phyloP scores from a whole-genome alignment of 352 stramenopile species.

The Pythium myriotylum region DNA sequence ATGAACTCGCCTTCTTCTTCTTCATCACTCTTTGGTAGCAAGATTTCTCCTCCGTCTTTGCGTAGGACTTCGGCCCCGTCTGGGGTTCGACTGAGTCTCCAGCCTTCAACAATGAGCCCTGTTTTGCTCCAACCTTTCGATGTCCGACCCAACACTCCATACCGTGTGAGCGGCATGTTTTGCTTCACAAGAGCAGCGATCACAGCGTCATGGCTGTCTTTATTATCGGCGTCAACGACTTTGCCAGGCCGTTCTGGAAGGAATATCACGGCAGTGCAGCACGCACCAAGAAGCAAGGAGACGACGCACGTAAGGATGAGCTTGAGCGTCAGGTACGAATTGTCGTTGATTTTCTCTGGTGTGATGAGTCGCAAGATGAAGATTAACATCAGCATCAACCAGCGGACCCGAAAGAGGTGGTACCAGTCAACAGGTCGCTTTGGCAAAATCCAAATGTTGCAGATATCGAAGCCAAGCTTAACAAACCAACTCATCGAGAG shows the following conservation, averaged over 20 bases:
- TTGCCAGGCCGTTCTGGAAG: conserved; percentile 34
- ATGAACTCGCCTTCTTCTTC: conserved; percentile 13
- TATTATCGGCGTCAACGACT: conserved; percentile 30
- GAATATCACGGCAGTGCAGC: conserved; percentile 34
- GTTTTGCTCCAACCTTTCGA: conserved; percentile 47
- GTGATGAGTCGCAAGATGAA: conserved; percentile 32
- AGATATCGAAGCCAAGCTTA: conserved; percentile 49
- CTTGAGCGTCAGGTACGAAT: conserved; percentile 19
- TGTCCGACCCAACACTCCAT: conserved; percentile 48
- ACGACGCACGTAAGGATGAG: conserved; percentile 25
- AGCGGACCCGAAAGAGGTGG: conserved; percentile 39
- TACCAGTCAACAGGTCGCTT: conserved; percentile 35
- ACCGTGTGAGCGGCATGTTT: conserved; percentile 48
- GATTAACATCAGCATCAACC: conserved; percentile 34
- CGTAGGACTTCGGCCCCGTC: conserved; percentile 41
- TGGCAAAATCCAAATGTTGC: conserved; percentile 37
- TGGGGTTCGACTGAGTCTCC: conserved; percentile 33
- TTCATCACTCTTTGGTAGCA: conserved; percentile 30
- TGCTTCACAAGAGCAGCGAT: conserved; percentile 47
- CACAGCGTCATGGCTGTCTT: conserved; percentile 40
- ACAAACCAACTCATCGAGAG: conserved; percentile 58
- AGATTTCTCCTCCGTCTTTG: conserved; percentile 49
- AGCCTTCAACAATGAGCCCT: conserved; percentile 46
- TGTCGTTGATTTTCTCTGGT: conserved; percentile 16
- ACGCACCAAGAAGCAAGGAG: conserved; percentile 30